Conservation (phyloP, 176 grass and related monocot species). For the Alloteropsis semialata region DNA sequence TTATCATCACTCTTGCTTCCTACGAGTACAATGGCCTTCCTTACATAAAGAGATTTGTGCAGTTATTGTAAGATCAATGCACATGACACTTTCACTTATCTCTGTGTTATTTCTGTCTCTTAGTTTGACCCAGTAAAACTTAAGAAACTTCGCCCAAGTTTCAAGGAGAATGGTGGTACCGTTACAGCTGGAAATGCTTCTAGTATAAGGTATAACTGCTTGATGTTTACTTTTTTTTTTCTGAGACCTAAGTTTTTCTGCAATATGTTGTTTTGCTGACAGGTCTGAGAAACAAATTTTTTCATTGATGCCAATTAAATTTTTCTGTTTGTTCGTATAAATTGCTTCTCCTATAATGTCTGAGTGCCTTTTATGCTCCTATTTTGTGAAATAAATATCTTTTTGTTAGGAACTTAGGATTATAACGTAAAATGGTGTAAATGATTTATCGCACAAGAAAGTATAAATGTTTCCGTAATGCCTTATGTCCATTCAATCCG, state of each 20-base stretch:
- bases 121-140: slow-evolving; percentile 92
- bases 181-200: slow-evolving; percentile 96
- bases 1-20: not conserved
- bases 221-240: not conserved
- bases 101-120: not conserved
- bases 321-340: not conserved
- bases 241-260: not conserved
- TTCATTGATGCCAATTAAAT: not conserved
- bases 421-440: not conserved
- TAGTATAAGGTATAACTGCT: slow-evolving; percentile 39
- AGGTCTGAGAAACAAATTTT: not conserved
- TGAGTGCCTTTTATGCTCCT: not conserved
- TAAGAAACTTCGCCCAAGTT: slow-evolving; percentile 90
- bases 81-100: not conserved
- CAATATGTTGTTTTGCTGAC: not conserved
- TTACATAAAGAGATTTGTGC: not conserved
- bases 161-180: slow-evolving; percentile 78
- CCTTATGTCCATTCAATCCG: not conserved
- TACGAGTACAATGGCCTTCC: not conserved
- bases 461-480: not conserved
- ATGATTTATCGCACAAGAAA: not conserved
- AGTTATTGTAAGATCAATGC: not conserved
- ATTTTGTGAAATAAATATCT: not conserved
- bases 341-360: not conserved
- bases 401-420: not conserved